Conservation (phyloP, 768 basidiomycete species). For the Galerina marginata region DNA sequence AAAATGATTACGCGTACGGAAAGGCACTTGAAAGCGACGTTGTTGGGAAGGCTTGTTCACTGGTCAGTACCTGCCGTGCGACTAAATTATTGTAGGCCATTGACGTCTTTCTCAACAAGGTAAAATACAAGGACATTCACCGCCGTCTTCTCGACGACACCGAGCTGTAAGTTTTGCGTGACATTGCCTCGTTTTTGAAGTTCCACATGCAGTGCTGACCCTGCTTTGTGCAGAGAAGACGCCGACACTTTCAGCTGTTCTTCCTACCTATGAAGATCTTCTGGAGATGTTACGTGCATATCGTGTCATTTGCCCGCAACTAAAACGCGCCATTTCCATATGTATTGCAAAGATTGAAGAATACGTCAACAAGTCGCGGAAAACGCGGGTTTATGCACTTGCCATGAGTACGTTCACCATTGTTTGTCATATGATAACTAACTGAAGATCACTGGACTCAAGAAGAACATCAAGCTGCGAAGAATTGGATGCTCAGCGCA, state of each 20-base stretch:
- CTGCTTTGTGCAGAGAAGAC: conserved; percentile 38
- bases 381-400: conserved; percentile 32
- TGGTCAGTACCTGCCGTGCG: conserved; percentile 35
- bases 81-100: conserved; percentile 29
- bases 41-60: conserved; percentile 24
- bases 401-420: conserved; percentile 31
- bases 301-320: conserved; percentile 23
- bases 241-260: conserved; percentile 36
- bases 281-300: conserved; percentile 22
- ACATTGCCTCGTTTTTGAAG: conserved; percentile 34
- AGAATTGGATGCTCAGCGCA: conserved; percentile 2
- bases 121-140: conserved; percentile 19
- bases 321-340: conserved; percentile 31
- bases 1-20: conserved; percentile 16
- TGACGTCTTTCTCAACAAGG: conserved; percentile 19
- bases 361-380: conserved; percentile 30
- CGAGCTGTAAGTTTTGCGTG: conserved; percentile 27
- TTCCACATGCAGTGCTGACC: conserved; percentile 37
- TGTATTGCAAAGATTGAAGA: conserved; percentile 37
- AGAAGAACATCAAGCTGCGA: neutral
- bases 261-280: conserved; percentile 39
- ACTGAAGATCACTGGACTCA: conserved; percentile 7
- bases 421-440: conserved; percentile 4
- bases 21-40: conserved; percentile 29
- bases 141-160: conserved; percentile 15